phyloP scores from a whole-genome alignment of 805 yeast genomes.

The Wickerhamiella alocasiicola region DNA sequence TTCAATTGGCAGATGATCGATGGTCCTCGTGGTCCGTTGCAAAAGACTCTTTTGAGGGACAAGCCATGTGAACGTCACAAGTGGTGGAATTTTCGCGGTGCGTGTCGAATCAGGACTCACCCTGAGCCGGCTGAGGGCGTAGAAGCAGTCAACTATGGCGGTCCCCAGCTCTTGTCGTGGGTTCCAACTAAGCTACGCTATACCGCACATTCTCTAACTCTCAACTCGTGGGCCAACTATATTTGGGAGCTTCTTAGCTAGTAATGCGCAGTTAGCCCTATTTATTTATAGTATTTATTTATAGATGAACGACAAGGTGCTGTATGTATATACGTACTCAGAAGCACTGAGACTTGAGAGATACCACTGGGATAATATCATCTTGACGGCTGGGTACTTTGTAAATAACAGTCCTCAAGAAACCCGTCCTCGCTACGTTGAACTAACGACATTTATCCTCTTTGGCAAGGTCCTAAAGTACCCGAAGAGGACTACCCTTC shows the following conservation, averaged over 20 bases:
- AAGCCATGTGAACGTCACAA: constrained; percentile 72
- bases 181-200: constrained; percentile 16
- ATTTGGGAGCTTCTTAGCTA: background rate
- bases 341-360: no score
- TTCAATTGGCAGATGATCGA: constrained; percentile 84
- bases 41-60: constrained; percentile 56
- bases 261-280: background rate
- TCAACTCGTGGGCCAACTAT: constrained; percentile 5
- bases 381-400: no score
- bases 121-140: constrained; percentile 77
- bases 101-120: constrained; percentile 66
- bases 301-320: no score
- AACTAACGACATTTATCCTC: no score
- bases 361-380: no score
- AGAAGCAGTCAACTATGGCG: constrained; percentile 30
- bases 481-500: no score
- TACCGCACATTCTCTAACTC: constrained; percentile 1
- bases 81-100: constrained; percentile 86
- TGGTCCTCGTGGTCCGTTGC: constrained; percentile 86
- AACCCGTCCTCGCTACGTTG: no score
- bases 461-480: no score
- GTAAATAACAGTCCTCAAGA: no score
- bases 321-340: no score
- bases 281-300: background rate
- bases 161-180: constrained; percentile 14